Evolutionary conservation across 1,139 yeast species (phyloP).

Genomic region (Candida albicans): DNA sequence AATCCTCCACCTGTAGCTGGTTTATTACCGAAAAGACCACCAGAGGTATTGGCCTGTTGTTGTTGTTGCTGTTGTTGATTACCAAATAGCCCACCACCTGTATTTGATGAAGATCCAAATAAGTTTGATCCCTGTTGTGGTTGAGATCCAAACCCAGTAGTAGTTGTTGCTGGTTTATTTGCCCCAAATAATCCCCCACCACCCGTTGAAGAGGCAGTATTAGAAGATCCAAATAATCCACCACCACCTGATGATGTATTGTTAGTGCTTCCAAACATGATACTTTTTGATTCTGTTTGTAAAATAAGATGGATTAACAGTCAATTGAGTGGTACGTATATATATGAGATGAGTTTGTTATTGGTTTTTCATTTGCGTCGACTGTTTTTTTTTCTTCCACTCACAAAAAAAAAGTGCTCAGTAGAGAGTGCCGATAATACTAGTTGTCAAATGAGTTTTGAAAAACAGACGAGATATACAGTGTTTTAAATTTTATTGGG

Average conservation of each 20-base stretch:
- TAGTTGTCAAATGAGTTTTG: too few relatives aligned
- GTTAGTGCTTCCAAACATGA: slow-evolving; percentile 9
- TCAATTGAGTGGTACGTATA: too few relatives aligned
- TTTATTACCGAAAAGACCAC: neutral
- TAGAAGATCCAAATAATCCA: slow-evolving; percentile 15
- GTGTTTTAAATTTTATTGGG: too few relatives aligned
- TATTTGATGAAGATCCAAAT: slow-evolving; percentile 3
- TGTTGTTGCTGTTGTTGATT: too few relatives aligned
- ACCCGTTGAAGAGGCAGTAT: neutral
- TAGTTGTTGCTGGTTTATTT: slow-evolving; percentile 13
- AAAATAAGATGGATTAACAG: neutral
- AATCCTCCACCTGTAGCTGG: slow-evolving; percentile 7
- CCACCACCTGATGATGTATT: slow-evolving; percentile 15
- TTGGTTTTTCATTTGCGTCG: too few relatives aligned
- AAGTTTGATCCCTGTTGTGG: slow-evolving; percentile 2
- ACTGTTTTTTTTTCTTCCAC: neutral
- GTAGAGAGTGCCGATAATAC: too few relatives aligned
- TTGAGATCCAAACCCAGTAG: slow-evolving; percentile 9
- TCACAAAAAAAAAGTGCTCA: too few relatives aligned
- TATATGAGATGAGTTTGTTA: too few relatives aligned
- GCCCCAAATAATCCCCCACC: slow-evolving; percentile 14
- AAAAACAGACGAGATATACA: too few relatives aligned
- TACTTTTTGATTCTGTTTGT: neutral
- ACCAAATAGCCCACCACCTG: neutral
- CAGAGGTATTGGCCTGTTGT: too few relatives aligned